phyloP scores from a whole-genome alignment of 306 rosid genomes.

The Casuarina equisetifolia region DNA sequence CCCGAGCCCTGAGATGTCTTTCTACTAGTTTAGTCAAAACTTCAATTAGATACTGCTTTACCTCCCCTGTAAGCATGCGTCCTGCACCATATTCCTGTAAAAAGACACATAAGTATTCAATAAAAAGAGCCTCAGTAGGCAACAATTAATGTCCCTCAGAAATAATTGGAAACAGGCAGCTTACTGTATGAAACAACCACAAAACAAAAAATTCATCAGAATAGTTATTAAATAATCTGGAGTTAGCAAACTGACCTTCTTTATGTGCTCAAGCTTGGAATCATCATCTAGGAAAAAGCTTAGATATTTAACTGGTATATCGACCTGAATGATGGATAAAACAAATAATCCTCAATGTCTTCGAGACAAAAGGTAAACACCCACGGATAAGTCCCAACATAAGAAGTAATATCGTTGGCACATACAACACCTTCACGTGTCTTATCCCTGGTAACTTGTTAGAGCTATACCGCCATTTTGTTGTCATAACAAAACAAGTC shows the following conservation, averaged over 20 bases:
- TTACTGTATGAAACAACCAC: slow-evolving; percentile 7
- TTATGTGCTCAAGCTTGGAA: slow-evolving; percentile 65
- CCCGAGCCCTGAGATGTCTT: slow-evolving; percentile 82
- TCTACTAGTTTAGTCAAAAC: slow-evolving; percentile 81
- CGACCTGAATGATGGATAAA: slow-evolving; percentile 58
- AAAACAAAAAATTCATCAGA: background rate
- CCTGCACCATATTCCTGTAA: slow-evolving; percentile 84
- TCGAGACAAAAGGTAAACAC: slow-evolving; percentile 6
- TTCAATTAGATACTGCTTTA: slow-evolving; percentile 66
- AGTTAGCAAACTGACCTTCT: slow-evolving; percentile 46
- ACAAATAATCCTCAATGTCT: slow-evolving; percentile 17
- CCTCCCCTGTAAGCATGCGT: slow-evolving; percentile 93
- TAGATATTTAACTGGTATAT: slow-evolving; percentile 86
- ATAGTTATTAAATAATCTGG: background rate
- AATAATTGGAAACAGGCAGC: background rate
- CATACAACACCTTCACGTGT: background rate
- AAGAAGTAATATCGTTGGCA: background rate
- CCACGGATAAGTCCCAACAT: background rate
- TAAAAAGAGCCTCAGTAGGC: slow-evolving; percentile 9
- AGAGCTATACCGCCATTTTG: background rate
- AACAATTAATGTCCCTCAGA: background rate
- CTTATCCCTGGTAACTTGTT: background rate
- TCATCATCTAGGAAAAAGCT: slow-evolving; percentile 85
- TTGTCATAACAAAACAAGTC: background rate
- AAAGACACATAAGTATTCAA: slow-evolving; percentile 15